A percentile compares a stretch with the other conserved stretches of the same genome.
phyloP scores from a whole-genome alignment of 1,139 yeast genomes.

The Suhomyces bokatorum region DNA sequence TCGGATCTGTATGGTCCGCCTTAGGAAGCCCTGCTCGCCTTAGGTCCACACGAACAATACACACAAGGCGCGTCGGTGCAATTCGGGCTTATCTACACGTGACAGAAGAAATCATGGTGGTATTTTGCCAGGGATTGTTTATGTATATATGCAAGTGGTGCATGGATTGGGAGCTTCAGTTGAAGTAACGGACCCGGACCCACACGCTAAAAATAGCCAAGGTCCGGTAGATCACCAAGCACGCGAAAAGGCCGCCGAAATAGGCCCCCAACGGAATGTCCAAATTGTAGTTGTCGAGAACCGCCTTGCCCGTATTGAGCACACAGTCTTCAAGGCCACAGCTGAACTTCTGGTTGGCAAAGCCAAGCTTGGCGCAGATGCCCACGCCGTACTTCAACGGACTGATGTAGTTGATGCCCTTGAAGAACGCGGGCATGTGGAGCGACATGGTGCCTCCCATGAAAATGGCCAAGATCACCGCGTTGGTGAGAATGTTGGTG shows the following conservation, averaged over 20 bases:
- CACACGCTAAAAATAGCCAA: constrained; percentile 20
- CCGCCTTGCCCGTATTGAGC: constrained; percentile 36
- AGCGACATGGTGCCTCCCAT: constrained; percentile 33
- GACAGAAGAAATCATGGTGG: neutral
- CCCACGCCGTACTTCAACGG: constrained; percentile 29
- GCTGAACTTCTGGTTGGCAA: constrained; percentile 32
- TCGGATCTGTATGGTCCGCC: neutral
- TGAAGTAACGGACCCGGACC: constrained; percentile 20
- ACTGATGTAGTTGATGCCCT: constrained; percentile 25
- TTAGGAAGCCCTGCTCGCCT: constrained; percentile 1
- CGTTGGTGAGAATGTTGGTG: constrained; percentile 23
- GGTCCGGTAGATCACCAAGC: constrained; percentile 21
- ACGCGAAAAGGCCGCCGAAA: constrained; percentile 23
- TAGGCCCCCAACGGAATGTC: constrained; percentile 29
- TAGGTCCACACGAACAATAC: neutral
- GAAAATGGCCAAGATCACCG: constrained; percentile 24
- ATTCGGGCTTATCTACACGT: constrained; percentile 1
- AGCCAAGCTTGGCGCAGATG: constrained; percentile 39
- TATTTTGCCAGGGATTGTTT: neutral
- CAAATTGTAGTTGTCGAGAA: constrained; percentile 36
- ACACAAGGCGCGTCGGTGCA: neutral
- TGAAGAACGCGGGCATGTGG: constrained; percentile 27
- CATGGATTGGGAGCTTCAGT: neutral
- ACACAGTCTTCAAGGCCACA: constrained; percentile 33
- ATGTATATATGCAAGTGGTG: no score